Base-by-base conservation (phyloP, 2,329 filamentous ascomycete species). In the Simplicillium aogashimaense region DNA sequence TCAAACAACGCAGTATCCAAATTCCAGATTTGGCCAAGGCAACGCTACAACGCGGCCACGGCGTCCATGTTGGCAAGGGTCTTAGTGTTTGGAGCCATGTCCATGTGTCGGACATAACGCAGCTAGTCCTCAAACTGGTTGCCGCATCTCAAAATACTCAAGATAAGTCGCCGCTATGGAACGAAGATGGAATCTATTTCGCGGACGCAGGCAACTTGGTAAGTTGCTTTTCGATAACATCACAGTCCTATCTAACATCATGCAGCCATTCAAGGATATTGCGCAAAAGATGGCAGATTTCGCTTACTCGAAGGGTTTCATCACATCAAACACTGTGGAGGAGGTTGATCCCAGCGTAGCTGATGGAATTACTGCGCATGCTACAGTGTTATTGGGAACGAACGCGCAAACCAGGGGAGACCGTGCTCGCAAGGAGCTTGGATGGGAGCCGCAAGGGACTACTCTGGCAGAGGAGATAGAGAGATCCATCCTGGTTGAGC, bases 1-100 rank as follows among this genome's bases (percentile, higher is more conserved):
- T 53, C n/a, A 72, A 71, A 48, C 55, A 53, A 43, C 57, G 65
- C 44, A 67, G 63, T 43, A 58, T 67, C 8, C 68, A 73, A 52
- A 55, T 66, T 4, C 64, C 65, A 2, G 47, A 54, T 36, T 50
- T 72, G 29, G 58, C 58, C 30, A 49, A 51, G 29, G 56, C 52
- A 30, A 57, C 62, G 6, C 52, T 73, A 7, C 42, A 58, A 46
- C 45, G 60, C 10, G 60, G 64, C 2, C 58, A 54, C 43, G 62
- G 57, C 11, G 63, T 65, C 10, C 47, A 61, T 37, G 48, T 66
- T 14, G 53, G 57, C 4, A 53, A 55, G 1, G 66, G 67, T 7
- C 50, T 55, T 34, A 55, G 57, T 2, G 53, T 58, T 42, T 71
- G 67, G 67, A 59, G 67, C 48, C 57, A 63, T 36, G 75, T 69